A percentile compares a stretch with the other conserved stretches of the same genome.
phyloP scores from a whole-genome alignment of 2,329 filamentous ascomycete genomes.

The Phyllosticta citribraziliensis region DNA sequence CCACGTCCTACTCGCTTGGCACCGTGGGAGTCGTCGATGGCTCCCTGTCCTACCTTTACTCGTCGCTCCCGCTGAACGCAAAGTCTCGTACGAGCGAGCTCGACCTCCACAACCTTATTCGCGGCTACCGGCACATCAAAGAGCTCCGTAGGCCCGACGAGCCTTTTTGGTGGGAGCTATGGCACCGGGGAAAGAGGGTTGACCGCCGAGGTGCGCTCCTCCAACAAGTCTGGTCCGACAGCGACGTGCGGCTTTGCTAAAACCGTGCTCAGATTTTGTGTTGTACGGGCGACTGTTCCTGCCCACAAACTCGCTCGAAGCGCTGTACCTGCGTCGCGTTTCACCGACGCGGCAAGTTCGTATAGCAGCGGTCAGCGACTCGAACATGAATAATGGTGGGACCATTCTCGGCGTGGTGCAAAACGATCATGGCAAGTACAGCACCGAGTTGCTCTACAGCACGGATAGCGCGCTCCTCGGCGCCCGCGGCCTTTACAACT shows the following conservation, averaged over 20 bases:
- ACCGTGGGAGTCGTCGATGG: constrained; percentile 88
- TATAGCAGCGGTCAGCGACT: constrained; percentile 67
- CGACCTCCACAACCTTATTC: constrained; percentile 65
- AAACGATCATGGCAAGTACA: constrained; percentile 80
- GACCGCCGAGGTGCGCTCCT: constrained; percentile 36
- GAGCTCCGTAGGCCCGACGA: constrained; percentile 49
- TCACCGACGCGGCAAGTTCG: constrained; percentile 70
- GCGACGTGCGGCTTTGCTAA: constrained; percentile 16
- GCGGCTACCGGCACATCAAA: constrained; percentile 71
- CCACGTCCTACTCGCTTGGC: constrained; percentile 84
- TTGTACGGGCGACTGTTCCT: constrained; percentile 73
- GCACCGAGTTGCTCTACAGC: constrained; percentile 80
- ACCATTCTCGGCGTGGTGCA: constrained; percentile 64
- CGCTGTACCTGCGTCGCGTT: constrained; percentile 69
- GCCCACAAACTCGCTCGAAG: constrained; percentile 77
- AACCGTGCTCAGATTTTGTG: constrained; percentile 41
- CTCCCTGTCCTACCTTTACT: constrained; percentile 94
- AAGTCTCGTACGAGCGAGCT: constrained; percentile 63
- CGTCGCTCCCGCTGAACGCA: constrained; percentile 64
- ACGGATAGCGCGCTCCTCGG: constrained; percentile 87
- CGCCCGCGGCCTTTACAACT: constrained; percentile 85
- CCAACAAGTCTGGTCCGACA: constrained; percentile 5
- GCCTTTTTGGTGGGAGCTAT: constrained; percentile 43
- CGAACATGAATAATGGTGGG: constrained; percentile 62
- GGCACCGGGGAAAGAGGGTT: constrained; percentile 41